Conservation (phyloP, 345 rosid genomes). For the Nephelium lappaceum region DNA sequence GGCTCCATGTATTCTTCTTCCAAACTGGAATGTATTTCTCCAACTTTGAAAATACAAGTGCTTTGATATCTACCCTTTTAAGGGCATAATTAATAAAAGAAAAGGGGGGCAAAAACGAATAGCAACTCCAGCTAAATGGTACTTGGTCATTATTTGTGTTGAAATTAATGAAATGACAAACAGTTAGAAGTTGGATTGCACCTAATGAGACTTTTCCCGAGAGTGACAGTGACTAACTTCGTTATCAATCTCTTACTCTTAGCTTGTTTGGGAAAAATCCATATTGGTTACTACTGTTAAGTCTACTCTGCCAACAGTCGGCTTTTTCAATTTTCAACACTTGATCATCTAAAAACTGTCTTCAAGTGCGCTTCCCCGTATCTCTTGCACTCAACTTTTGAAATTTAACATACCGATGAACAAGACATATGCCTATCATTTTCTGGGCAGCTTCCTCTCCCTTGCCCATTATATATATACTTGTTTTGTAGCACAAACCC, state of each 20-base stretch:
- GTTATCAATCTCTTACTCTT: neutral
- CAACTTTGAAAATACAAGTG: neutral
- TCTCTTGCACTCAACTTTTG: constrained; percentile 28
- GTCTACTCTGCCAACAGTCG: constrained; percentile 20
- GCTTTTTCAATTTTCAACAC: constrained; percentile 14
- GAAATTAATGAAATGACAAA: neutral
- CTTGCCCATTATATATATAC: neutral
- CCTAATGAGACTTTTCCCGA: neutral
- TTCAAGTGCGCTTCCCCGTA: constrained; percentile 31
- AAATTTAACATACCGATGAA: constrained; percentile 18
- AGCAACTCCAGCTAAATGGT: too few relatives aligned
- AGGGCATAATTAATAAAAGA: neutral
- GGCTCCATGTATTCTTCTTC: neutral
- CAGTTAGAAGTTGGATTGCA: neutral
- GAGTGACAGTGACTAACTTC: neutral
- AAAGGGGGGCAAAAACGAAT: neutral
- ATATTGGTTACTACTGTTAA: constrained; percentile 21
- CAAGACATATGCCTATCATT: constrained; percentile 4
- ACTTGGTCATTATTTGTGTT: neutral
- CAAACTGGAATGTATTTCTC: neutral
- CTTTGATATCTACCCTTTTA: neutral
- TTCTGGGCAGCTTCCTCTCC: constrained; percentile 10
- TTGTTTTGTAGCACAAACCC: neutral
- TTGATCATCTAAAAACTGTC: constrained; percentile 17
- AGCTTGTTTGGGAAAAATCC: constrained; percentile 23